Evolutionary conservation across 768 basidiomycete genomes (phyloP).

Genomic region (Amanita fuliginea): DNA sequence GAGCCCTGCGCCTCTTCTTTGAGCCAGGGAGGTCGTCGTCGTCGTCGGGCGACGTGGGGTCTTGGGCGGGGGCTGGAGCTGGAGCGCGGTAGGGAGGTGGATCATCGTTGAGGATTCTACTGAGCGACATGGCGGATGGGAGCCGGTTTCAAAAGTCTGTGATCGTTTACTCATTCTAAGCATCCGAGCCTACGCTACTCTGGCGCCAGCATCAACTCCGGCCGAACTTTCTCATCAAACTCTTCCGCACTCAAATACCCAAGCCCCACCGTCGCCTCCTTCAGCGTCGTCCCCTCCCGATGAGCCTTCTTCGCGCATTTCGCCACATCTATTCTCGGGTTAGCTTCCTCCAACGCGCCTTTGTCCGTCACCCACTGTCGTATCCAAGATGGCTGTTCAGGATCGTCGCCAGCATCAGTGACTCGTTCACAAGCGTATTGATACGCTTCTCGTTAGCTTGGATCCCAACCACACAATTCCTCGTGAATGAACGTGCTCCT

Average conservation of each 20-base stretch:
- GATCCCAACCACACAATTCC: constrained; percentile 95
- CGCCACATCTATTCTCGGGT: constrained; percentile 68
- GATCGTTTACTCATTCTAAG: constrained; percentile 21
- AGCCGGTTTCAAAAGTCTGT: constrained; percentile 18
- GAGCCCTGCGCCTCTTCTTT: constrained; percentile 36
- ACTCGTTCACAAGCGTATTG: constrained; percentile 80
- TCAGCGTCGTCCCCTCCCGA: constrained; percentile 93
- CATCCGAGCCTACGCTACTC: constrained; percentile 14
- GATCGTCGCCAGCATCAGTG: constrained; percentile 96
- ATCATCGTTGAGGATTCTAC: constrained; percentile 72
- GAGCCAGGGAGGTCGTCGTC: constrained; percentile 3
- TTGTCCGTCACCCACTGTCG: constrained; percentile 62
- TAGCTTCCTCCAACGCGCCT: constrained; percentile 7
- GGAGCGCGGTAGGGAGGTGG: constrained; percentile 24
- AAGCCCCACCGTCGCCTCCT: constrained; percentile 84
- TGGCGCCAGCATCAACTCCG: constrained; percentile 83
- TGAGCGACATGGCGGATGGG: constrained; percentile 51
- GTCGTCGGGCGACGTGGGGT: background rate
- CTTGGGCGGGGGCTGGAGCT: background rate
- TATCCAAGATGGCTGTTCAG: constrained; percentile 94
- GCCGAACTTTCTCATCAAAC: constrained; percentile 90
- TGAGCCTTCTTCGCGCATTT: constrained; percentile 99
- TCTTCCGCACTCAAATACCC: constrained; percentile 83
- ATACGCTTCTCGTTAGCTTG: constrained; percentile 95
- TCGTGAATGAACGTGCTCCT: constrained; percentile 90